Evolutionary conservation across 768 basidiomycete species (phyloP).

Genomic region (Hemileccinum impolitum): DNA sequence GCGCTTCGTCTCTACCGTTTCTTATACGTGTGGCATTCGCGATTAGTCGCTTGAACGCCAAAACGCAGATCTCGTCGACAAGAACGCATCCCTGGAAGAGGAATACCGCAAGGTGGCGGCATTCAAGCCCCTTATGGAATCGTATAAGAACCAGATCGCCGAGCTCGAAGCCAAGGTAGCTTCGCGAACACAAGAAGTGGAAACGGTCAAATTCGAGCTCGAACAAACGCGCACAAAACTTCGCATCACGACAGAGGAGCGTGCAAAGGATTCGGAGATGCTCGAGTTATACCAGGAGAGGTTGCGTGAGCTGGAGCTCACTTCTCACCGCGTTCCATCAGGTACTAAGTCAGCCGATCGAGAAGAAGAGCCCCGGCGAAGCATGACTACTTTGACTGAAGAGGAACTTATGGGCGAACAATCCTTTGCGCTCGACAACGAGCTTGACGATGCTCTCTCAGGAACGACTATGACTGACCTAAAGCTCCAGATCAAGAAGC

Average conservation of each 20-base stretch:
- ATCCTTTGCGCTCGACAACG: conserved; percentile 69
- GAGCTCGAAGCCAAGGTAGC: conserved; percentile 75
- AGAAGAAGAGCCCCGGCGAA: conserved; percentile 13
- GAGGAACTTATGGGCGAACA: conserved; percentile 47
- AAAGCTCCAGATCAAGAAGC: conserved; percentile 79
- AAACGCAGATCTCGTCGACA: conserved; percentile 88
- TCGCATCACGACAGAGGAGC: conserved; percentile 65
- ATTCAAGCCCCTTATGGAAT: conserved; percentile 88
- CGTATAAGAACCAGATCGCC: conserved; percentile 82
- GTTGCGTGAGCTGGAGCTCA: conserved; percentile 81
- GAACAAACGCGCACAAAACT: conserved; percentile 71
- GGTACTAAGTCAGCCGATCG: conserved; percentile 23
- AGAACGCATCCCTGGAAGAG: conserved; percentile 87
- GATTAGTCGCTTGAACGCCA: conserved; percentile 83
- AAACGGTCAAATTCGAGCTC: conserved; percentile 69
- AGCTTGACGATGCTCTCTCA: conserved; percentile 81
- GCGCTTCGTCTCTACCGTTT: neutral
- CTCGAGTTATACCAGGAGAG: conserved; percentile 89
- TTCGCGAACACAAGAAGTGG: conserved; percentile 63
- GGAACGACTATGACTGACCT: conserved; percentile 90
- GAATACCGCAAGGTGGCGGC: conserved; percentile 84
- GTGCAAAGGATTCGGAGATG: conserved; percentile 76
- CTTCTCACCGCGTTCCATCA: conserved; percentile 47
- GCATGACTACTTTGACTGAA: conserved; percentile 37
- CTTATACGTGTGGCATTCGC: conserved; percentile 1